Evolutionary conservation across 2,329 filamentous ascomycete species (phyloP).

Genomic region (Chaetothyriales sp.): DNA sequence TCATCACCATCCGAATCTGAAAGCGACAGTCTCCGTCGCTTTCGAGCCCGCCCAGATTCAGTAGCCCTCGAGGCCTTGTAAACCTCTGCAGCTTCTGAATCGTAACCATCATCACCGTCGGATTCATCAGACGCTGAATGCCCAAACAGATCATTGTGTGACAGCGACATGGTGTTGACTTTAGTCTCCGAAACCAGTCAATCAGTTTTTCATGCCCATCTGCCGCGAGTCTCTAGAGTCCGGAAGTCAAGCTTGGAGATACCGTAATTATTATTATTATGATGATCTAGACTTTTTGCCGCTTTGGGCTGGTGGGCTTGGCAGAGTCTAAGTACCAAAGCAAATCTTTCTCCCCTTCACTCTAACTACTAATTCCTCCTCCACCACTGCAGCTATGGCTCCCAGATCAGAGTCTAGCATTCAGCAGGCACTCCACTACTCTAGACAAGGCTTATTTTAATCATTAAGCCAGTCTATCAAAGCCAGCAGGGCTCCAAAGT

Average conservation of each 20-base stretch:
- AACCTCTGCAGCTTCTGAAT: slow-evolving; percentile 31
- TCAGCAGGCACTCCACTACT: no score
- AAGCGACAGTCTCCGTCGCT: slow-evolving; percentile 13
- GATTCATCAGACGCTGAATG: slow-evolving; percentile 27
- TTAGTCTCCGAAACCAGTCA: neutral
- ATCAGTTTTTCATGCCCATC: neutral
- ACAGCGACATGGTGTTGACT: neutral
- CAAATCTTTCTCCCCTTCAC: no score
- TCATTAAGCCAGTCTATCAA: no score
- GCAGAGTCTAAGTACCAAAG: no score
- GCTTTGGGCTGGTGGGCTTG: neutral
- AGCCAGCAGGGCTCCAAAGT: no score
- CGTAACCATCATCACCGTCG: slow-evolving; percentile 29
- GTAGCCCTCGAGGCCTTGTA: slow-evolving; percentile 22
- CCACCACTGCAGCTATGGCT: no score
- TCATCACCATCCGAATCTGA: slow-evolving; percentile 23
- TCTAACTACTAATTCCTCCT: no score
- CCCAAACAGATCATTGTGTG: slow-evolving; percentile 27
- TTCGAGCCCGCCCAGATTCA: slow-evolving; percentile 5
- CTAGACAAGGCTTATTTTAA: no score
- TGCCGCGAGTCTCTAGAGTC: neutral
- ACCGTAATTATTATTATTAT: neutral
- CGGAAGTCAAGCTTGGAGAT: neutral
- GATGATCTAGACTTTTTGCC: neutral
- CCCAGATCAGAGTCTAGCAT: no score